These are phyloP conservation scores for Curvularia sp. DNA, from an alignment of 2,329 filamentous ascomycete genomes.

Conservation along the genomic window DNA sequence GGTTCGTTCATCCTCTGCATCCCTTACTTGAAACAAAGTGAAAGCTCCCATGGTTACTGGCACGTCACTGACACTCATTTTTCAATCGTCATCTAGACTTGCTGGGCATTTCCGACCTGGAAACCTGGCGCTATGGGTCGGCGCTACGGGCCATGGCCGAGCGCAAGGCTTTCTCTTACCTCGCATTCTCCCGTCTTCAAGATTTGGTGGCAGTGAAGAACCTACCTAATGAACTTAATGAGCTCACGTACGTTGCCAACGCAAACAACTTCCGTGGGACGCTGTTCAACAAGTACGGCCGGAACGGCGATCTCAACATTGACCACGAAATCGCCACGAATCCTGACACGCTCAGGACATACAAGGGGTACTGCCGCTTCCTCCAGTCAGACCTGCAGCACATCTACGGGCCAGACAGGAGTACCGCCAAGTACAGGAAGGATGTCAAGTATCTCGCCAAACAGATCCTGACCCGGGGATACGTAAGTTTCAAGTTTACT, in stretches of 20 bases:
- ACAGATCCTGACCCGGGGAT: constrained; percentile 36
- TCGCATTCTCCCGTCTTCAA: constrained; percentile 56
- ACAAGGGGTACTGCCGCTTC: constrained; percentile 35
- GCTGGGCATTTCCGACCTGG: constrained; percentile 52
- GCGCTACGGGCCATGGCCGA: constrained; percentile 38
- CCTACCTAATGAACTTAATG: constrained; percentile 54
- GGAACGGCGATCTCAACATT: constrained; percentile 52
- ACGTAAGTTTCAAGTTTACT: constrained; percentile 15
- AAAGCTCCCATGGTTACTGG: no score
- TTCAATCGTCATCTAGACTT: constrained; percentile 43
- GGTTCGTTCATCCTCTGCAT: constrained; percentile 29
- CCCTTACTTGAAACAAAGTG: no score
- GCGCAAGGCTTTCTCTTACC: constrained; percentile 44
- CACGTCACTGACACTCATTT: no score
- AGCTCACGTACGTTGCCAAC: constrained; percentile 60
- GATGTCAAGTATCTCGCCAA: constrained; percentile 34
- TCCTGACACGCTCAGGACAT: constrained; percentile 20
- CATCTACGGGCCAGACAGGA: constrained; percentile 18
- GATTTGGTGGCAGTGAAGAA: constrained; percentile 56
- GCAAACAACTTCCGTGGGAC: constrained; percentile 59
- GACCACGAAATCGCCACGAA: constrained; percentile 47
- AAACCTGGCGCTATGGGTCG: constrained; percentile 50
- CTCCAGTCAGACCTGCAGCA: constrained; percentile 27
- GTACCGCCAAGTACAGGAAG: constrained; percentile 31
- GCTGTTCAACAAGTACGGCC: constrained; percentile 57